Percentiles rank a stretch among this genome's conserved stretches.
Conservation (phyloP, 139 green algal species). For the Desmodesmus armatus region DNA sequence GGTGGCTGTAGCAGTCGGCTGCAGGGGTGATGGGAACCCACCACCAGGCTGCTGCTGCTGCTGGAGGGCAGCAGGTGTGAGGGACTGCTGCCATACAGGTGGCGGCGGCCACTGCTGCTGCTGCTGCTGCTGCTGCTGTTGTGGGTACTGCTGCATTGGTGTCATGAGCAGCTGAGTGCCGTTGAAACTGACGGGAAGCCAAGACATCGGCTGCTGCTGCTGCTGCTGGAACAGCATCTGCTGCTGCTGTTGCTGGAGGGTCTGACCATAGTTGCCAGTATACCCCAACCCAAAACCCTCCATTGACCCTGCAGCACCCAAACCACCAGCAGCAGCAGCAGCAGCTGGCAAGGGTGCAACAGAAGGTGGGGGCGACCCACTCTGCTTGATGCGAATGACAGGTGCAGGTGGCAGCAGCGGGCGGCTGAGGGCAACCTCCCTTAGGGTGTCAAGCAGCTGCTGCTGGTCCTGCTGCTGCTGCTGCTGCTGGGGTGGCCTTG, state of each 20-base stretch:
- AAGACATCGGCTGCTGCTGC: neutral
- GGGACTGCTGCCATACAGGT: neutral
- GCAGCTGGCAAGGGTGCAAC: neutral
- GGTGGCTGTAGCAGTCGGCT: too few relatives aligned
- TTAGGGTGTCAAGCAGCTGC: neutral
- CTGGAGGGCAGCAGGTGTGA: neutral
- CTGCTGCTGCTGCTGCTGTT: slow-evolving; percentile 20
- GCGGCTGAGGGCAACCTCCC: neutral
- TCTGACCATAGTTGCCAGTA: too few relatives aligned
- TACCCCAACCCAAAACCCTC: neutral
- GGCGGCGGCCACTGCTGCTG: neutral
- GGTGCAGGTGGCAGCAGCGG: slow-evolving; percentile 25
- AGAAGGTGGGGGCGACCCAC: slow-evolving; percentile 8
- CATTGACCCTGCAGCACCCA: neutral
- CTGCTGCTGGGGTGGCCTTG: slow-evolving; percentile 3
- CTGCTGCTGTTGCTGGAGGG: neutral
- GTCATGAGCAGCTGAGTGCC: neutral
- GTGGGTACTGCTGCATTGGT: neutral
- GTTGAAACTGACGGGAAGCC: neutral
- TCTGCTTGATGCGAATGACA: slow-evolving; percentile 33
- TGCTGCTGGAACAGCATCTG: too few relatives aligned
- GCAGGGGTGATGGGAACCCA: too few relatives aligned
- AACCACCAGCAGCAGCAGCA: neutral
- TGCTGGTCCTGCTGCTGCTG: slow-evolving; percentile 18
- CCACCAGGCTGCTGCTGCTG: too few relatives aligned